phyloP scores from a whole-genome alignment of 768 basidiomycete genomes.

The Artomyces pyxidatus region DNA sequence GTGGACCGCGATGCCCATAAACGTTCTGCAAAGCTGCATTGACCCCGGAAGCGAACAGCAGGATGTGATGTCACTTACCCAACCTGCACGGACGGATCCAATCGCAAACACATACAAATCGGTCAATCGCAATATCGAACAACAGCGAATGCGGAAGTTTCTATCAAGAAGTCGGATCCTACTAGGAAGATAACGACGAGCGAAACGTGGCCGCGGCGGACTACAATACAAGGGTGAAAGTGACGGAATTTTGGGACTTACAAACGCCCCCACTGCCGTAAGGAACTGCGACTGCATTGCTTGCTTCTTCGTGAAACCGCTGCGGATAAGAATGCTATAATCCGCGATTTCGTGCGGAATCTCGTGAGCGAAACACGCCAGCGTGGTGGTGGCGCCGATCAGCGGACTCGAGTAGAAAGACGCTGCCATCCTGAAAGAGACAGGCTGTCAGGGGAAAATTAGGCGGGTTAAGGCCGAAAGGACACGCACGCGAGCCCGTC shows the following conservation, averaged over 20 bases:
- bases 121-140: neutral
- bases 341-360: constrained; percentile 97
- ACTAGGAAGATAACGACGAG: constrained; percentile 16
- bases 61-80: constrained; percentile 16
- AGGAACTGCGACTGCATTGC: constrained; percentile 93
- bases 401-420: constrained; percentile 96
- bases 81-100: constrained; percentile 16
- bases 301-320: constrained; percentile 84
- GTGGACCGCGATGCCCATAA: constrained; percentile 83
- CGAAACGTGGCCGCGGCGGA: constrained; percentile 18
- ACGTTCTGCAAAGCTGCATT: constrained; percentile 43
- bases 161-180: constrained; percentile 11
- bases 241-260: constrained; percentile 34
- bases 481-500: constrained; percentile 78
- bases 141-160: neutral
- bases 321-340: constrained; percentile 86
- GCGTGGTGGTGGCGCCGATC: constrained; percentile 90
- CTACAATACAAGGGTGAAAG: neutral
- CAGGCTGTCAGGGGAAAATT: constrained; percentile 2
- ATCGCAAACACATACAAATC: neutral
- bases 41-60: neutral
- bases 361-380: constrained; percentile 92
- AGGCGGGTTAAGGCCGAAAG: constrained; percentile 5
- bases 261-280: constrained; percentile 88
- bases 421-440: constrained; percentile 68